Conservation (phyloP, 2,329 filamentous ascomycete genomes). For the Alternaria sp. region DNA sequence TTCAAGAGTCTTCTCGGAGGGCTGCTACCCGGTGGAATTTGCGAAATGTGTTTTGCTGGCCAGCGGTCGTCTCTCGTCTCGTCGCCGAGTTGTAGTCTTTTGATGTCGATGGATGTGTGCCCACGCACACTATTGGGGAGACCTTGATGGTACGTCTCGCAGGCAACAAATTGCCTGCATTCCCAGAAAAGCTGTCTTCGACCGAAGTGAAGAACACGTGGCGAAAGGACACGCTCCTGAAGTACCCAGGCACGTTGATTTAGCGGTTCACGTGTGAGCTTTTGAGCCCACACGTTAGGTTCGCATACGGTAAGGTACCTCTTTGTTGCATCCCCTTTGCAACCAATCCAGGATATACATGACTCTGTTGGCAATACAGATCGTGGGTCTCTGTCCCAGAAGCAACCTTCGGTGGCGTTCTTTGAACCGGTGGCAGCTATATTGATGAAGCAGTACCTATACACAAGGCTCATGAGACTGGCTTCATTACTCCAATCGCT, state of each 20-base stretch:
- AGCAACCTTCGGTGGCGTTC: background rate
- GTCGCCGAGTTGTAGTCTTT: constrained; percentile 2
- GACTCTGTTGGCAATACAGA: background rate
- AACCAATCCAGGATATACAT: background rate
- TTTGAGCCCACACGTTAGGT: background rate
- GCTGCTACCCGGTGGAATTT: no score
- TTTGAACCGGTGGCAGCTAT: background rate
- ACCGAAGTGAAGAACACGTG: constrained; percentile 24
- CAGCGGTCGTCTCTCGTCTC: constrained; percentile 1
- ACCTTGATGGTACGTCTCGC: constrained; percentile 11
- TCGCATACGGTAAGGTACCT: background rate
- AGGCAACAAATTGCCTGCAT: constrained; percentile 14
- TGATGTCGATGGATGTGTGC: constrained; percentile 2
- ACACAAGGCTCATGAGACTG: background rate
- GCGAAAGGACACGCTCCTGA: constrained; percentile 24
- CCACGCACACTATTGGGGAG: background rate
- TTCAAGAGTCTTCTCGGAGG: no score
- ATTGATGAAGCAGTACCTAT: background rate
- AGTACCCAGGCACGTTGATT: constrained; percentile 9
- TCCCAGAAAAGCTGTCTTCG: constrained; percentile 29
- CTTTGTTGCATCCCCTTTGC: background rate
- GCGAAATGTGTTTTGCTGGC: background rate
- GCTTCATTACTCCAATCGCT: background rate
- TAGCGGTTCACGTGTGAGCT: constrained; percentile 1
- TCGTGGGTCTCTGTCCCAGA: background rate